phyloP scores from a whole-genome alignment of 768 basidiomycete species.

The Mycena chlorophos region DNA sequence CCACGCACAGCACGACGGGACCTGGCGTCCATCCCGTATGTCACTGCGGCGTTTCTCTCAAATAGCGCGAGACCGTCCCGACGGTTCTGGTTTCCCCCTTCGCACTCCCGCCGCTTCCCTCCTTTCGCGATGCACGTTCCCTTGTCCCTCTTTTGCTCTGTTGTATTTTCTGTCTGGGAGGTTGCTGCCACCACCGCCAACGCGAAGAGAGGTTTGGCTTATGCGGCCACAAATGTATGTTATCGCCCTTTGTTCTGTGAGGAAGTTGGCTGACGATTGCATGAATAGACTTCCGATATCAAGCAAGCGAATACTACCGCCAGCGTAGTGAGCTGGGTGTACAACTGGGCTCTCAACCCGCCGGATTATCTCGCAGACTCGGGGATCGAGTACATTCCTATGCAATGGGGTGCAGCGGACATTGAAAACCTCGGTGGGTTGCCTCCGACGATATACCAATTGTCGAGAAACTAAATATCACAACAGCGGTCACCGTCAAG shows the following conservation, averaged over 20 bases:
- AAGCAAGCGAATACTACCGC: constrained; percentile 46
- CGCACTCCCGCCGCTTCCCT: background rate
- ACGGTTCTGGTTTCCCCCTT: background rate
- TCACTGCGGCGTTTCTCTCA: background rate
- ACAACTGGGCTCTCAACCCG: constrained; percentile 51
- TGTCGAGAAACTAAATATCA: constrained; percentile 41
- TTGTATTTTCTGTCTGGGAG: background rate
- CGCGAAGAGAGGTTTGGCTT: constrained; percentile 49
- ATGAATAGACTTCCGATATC: constrained; percentile 32
- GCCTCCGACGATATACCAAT: too few relatives aligned
- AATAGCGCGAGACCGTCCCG: background rate
- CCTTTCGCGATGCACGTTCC: background rate
- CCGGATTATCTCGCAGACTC: constrained; percentile 45
- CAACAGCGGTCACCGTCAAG: constrained; percentile 37
- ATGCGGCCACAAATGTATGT: constrained; percentile 34
- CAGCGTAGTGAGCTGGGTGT: constrained; percentile 50
- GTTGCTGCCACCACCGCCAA: constrained; percentile 23
- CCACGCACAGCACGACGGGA: background rate
- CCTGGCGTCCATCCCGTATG: constrained; percentile 8
- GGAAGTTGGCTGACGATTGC: background rate
- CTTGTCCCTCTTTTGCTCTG: background rate
- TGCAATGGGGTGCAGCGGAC: constrained; percentile 52
- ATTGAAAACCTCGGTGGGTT: constrained; percentile 34
- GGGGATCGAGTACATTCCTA: constrained; percentile 48
- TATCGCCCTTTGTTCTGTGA: constrained; percentile 23